These are phyloP conservation scores for Hypoxylon sp. DNA, from an alignment of 2,329 filamentous ascomycete genomes.

Conservation along the genomic window DNA sequence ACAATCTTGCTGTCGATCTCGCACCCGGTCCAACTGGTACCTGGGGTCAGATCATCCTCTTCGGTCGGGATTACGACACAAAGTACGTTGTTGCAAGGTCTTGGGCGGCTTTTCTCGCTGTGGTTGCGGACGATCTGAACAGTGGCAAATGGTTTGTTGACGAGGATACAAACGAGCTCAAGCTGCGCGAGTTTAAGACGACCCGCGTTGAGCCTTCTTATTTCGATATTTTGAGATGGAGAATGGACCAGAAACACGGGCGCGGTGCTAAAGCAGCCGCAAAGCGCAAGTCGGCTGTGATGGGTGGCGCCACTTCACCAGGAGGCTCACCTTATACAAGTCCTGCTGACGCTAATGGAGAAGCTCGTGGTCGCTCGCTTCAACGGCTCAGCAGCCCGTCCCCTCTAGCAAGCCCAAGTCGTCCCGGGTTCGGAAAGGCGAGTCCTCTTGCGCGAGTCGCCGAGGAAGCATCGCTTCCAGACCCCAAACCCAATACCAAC, in stretches of 20 bases:
- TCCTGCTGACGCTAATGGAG: conserved; percentile 71
- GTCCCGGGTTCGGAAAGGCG: conserved; percentile 75
- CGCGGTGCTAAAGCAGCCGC: conserved; percentile 65
- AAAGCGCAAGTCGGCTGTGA: conserved; percentile 69
- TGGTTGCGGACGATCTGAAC: conserved; percentile 89
- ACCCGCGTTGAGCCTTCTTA: conserved; percentile 92
- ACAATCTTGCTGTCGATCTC: conserved; percentile 94
- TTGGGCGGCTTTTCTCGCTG: conserved; percentile 89
- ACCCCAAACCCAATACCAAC: conserved; percentile 51
- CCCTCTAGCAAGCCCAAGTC: conserved; percentile 74
- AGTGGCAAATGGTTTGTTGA: conserved; percentile 94
- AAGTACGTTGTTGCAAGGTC: conserved; percentile 97
- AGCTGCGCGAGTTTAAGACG: conserved; percentile 91
- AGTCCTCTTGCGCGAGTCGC: conserved; percentile 82
- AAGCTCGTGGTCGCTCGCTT: conserved; percentile 78
- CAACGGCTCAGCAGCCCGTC: conserved; percentile 77
- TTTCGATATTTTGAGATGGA: conserved; percentile 94
- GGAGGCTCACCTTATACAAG: conserved; percentile 74
- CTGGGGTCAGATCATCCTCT: conserved; percentile 97
- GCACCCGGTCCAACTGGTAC: conserved; percentile 89
- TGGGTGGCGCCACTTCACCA: conserved; percentile 62
- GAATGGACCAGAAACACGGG: conserved; percentile 95
- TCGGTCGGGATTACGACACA: conserved; percentile 97
- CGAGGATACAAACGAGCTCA: conserved; percentile 91
- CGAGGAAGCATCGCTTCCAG: conserved; percentile 70